Conservation (phyloP, 2,329 filamentous ascomycete genomes). For the Herpotrichia juniperi region DNA sequence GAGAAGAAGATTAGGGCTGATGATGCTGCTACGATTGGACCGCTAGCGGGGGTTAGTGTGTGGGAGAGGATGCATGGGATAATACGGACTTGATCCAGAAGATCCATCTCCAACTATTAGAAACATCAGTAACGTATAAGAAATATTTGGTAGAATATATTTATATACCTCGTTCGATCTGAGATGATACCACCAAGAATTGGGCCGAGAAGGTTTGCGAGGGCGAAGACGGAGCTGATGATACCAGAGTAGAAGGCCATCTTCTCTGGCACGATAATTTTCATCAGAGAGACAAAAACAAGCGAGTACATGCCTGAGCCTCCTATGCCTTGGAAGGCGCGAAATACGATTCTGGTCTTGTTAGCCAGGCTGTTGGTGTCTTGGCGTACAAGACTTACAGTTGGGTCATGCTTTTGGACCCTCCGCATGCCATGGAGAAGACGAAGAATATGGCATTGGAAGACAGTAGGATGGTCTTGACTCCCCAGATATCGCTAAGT, state of each 20-base stretch:
- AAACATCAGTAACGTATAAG: no score
- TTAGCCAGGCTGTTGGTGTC: constrained; percentile 7
- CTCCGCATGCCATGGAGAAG: constrained; percentile 40
- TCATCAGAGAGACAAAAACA: constrained; percentile 40
- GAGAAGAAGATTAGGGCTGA: constrained; percentile 30
- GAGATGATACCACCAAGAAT: constrained; percentile 53
- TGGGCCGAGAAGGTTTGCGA: constrained; percentile 52
- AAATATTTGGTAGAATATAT: no score
- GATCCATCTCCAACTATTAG: constrained; percentile 51
- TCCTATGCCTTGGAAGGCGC: constrained; percentile 53
- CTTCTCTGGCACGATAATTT: constrained; percentile 35
- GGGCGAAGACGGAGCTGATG: constrained; percentile 45
- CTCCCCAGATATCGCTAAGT: constrained; percentile 38
- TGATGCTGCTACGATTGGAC: constrained; percentile 30
- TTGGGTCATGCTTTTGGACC: constrained; percentile 35
- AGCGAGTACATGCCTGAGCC: constrained; percentile 57
- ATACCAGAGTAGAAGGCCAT: constrained; percentile 43
- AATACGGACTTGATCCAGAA: constrained; percentile 54
- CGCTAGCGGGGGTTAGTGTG: constrained; percentile 13
- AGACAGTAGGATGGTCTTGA: constrained; percentile 27
- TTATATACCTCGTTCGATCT: constrained; percentile 33
- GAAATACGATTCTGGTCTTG: constrained; percentile 41
- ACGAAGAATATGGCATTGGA: constrained; percentile 33
- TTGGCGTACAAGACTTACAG: constrained; percentile 22
- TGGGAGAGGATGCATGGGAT: background rate